phyloP scores from a whole-genome alignment of 73 alveolate genomes.

The Stentor coeruleus region DNA sequence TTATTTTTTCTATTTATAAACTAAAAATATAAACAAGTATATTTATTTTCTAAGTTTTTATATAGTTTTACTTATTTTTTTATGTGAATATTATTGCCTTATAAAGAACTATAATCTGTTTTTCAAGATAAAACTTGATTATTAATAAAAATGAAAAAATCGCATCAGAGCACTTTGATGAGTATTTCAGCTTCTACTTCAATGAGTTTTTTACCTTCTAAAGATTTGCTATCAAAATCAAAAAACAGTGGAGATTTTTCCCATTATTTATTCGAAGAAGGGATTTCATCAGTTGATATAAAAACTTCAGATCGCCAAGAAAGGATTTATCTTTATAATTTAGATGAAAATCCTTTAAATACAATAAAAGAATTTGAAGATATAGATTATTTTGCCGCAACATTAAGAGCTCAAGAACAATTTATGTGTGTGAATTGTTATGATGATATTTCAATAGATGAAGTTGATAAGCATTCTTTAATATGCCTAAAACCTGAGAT shows the following conservation, averaged over 20 bases:
- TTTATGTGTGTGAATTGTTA: background rate
- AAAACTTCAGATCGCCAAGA: no score
- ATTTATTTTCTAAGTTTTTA: no score
- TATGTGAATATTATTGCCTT: no score
- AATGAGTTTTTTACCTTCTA: background rate
- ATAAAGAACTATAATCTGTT: no score
- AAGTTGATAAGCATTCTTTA: background rate
- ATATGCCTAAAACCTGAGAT: background rate
- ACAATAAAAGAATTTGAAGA: background rate
- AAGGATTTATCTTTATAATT: background rate
- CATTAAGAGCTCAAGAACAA: background rate
- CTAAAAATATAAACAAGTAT: no score
- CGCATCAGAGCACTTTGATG: no score
- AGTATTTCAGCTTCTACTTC: slow-evolving; percentile 13
- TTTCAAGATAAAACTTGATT: no score
- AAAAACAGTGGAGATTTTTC: background rate
- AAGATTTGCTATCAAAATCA: background rate
- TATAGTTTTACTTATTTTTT: no score
- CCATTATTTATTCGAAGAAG: background rate
- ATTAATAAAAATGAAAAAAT: no score
- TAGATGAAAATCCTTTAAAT: background rate
- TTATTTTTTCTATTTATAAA: no score
- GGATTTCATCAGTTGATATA: background rate
- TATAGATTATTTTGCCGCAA: background rate
- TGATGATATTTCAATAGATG: background rate